Percentiles rank a stretch among this genome's conserved stretches.
Conservation (phyloP, 2,329 filamentous ascomycete species). For the Trichoderma afroharzianum region DNA sequence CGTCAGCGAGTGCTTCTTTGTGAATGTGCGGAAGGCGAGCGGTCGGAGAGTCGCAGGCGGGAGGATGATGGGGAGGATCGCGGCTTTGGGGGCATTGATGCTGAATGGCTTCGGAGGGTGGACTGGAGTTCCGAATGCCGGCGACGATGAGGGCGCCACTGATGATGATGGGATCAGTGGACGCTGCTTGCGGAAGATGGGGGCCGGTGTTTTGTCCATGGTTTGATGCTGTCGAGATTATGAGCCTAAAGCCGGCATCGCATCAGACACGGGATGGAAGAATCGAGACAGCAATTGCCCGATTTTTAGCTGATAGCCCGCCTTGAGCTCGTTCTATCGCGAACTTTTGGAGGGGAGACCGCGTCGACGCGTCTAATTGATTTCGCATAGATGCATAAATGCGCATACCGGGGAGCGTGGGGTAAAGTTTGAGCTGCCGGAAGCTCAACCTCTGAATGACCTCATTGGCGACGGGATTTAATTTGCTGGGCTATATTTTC, state of each 20-base stretch:
- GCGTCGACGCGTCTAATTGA: slow-evolving; percentile 42
- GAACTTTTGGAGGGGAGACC: slow-evolving; percentile 22
- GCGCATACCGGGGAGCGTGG: slow-evolving; percentile 12
- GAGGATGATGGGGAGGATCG: slow-evolving; percentile 83
- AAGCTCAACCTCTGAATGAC: slow-evolving; percentile 25
- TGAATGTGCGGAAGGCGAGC: slow-evolving; percentile 91
- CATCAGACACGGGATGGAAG: background rate
- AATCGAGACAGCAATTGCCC: background rate
- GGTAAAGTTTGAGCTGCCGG: slow-evolving; percentile 12
- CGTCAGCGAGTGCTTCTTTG: slow-evolving; percentile 94
- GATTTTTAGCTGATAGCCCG: background rate
- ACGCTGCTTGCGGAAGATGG: slow-evolving; percentile 36
- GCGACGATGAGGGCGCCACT: slow-evolving; percentile 80
- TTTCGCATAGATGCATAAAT: slow-evolving; percentile 29
- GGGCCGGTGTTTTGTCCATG: slow-evolving; percentile 38
- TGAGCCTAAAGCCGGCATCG: background rate
- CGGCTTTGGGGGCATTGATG: slow-evolving; percentile 50
- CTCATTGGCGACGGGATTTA: slow-evolving; percentile 27
- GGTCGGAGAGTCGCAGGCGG: slow-evolving; percentile 83
- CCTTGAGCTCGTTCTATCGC: background rate
- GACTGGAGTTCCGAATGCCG: slow-evolving; percentile 81
- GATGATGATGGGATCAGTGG: slow-evolving; percentile 44
- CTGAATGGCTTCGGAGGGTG: slow-evolving; percentile 69
- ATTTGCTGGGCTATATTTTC: background rate
- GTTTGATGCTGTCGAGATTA: background rate